A percentile compares a stretch with the other conserved stretches of the same genome.
Conservation (phyloP, 2,329 filamentous ascomycete species). For the Stachybotrys echinatus region DNA sequence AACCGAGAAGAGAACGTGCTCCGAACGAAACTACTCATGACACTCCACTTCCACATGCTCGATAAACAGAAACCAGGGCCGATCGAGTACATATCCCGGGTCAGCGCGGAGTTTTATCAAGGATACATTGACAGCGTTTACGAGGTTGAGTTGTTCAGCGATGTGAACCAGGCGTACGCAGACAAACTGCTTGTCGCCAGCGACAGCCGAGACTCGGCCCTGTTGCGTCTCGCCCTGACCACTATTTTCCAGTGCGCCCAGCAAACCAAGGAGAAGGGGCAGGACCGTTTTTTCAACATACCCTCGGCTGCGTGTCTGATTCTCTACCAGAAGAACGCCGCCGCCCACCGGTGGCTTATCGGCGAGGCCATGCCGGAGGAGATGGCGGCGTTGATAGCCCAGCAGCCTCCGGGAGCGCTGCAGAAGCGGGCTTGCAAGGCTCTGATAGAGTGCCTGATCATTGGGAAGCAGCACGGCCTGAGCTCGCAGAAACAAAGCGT, state of each 20-base stretch:
- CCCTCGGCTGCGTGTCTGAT: neutral
- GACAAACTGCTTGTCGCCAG: neutral
- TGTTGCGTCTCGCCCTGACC: neutral
- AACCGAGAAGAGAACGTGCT: neutral
- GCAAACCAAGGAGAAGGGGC: neutral
- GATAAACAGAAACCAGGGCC: neutral
- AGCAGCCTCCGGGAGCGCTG: neutral
- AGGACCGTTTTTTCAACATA: neutral
- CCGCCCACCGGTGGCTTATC: neutral
- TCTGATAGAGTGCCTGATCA: neutral
- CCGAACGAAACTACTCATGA: neutral
- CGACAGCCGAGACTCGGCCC: neutral
- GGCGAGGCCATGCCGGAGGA: neutral
- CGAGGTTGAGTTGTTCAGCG: neutral
- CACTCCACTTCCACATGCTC: neutral
- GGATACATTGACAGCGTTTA: neutral
- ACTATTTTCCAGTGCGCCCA: neutral
- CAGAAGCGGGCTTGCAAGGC: neutral
- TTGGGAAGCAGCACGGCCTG: neutral
- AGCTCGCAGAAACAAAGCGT: too few relatives aligned
- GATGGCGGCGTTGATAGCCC: neutral
- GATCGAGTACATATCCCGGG: neutral
- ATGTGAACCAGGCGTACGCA: neutral
- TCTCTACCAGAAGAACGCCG: neutral
- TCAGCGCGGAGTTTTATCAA: neutral